Evolutionary conservation across 805 yeast genomes (phyloP), one percentile per base, ranked within the genome.

Genomic region (Ogataea wickerhamii): DNA sequence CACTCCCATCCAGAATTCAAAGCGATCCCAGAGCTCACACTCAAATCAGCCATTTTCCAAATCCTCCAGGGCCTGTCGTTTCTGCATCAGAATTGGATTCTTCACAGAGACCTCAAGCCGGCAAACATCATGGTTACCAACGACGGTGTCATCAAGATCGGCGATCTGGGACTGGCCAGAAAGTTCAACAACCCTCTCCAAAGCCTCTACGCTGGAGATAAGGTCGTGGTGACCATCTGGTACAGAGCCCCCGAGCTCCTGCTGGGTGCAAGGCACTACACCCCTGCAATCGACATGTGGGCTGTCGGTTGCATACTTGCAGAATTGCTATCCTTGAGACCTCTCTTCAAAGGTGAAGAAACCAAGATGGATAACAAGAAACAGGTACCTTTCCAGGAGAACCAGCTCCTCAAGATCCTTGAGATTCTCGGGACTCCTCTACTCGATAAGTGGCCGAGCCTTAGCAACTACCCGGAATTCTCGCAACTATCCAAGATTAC

Each of bases 221-320:
- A 89, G 62, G 96, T 89, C 12, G 97, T 89, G 38, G 97, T 89
- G 10, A 89, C 98, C 0, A 89, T 89, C 40, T 89, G 98, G 98
- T 89, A 89, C 58, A 70, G 98, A 49, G 95, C 96, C 0, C 96
- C 96, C 0, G 98, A 89, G 55, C 67, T 89, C 26, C 64, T 89
- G 24, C 62, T 89, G n/a, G 97, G 97, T 0, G 87, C 94, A 2
- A 70, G 95, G 27, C 96, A 89, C 63, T 89, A 89, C 56, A 82
- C 97, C 0, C 89, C 96, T 1, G 88, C 95, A 0, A 80, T 93
- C 34, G 96, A 93, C 64, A 60, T 86, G 24, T 89, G 98, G 98
- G 95, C 98, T 0, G 87, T 86, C 4, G 98, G 98, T 0, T 89
- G 97, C 59, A 89, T 89, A 4, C 67, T 91, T 49, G 98, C 96